Evolutionary conservation across 2,329 filamentous ascomycete species (phyloP), one percentile per base, ranked within the genome.

Genomic region (Monilinia laxa): DNA sequence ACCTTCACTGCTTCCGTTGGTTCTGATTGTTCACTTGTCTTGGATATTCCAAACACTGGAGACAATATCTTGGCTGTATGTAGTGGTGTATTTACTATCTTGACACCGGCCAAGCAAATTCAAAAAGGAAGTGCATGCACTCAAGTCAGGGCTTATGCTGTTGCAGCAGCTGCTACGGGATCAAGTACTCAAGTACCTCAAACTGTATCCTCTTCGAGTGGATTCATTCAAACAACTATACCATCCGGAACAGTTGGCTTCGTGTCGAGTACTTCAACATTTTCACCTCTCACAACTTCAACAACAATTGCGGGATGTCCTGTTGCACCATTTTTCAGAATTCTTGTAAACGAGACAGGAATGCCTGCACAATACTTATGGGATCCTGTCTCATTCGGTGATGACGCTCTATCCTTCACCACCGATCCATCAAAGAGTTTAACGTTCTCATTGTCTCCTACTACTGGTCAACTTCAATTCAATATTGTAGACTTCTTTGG

Each of bases 301-400:
- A 66, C 64, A 9, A 11, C 64, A 20, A 40, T 31, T 5, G 49
- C 64, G 18, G 52, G 59, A 23, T 70, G 69, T 54, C 38, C 63
- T 7, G n/a, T 70, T 20, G n/a, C 69, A 25, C 68, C 66, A 23
- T 70, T 55, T 20, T 70, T 70, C 56, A 68, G 53, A n/a, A 70
- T 70, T n/a, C 42, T 67, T 14, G 68, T 65, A 23, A 59, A 64
- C 14, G 64, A 65, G n/a, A 52, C 57, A 23, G 68, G 51, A 23
- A 35, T 38, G 20, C 38, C 40, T 12, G 16, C 65, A 23, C 66
- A 69, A 45, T 70, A 70, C 59, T 62, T 70, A 18, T 70, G 67
- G 54, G 69, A 70, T 53, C 68, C 68, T 31, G n/a, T 59, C 5
- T 63, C 68, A 23, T 51, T 63, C 7, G 64, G 56, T 25, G 69